These are phyloP conservation scores for Ustilago loliicola DNA, from an alignment of 1,284 basidiomycete genomes.

Conservation along the genomic window DNA sequence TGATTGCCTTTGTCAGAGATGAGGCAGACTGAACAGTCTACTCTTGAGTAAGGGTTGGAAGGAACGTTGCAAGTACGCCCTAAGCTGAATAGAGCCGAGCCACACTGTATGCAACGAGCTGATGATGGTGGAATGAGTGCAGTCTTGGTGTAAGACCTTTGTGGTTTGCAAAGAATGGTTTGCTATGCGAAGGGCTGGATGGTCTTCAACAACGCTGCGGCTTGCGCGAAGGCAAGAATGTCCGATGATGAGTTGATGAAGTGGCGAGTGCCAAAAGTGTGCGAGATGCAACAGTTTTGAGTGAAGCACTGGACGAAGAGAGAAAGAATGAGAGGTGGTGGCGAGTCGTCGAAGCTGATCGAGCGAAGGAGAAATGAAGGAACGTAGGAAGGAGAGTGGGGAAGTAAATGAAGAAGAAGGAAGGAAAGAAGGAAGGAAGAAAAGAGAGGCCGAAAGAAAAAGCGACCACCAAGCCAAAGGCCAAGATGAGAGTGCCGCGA, in stretches of 20 bases:
- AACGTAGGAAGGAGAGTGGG: not conserved
- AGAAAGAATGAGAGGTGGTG: conserved; percentile 1
- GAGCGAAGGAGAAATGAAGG: not conserved
- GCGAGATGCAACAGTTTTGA: not conserved
- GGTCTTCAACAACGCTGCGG: not conserved
- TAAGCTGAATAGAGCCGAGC: not conserved
- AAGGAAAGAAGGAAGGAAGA: not conserved
- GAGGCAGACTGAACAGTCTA: not conserved
- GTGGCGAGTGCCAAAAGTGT: not conserved
- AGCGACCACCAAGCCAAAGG: not conserved
- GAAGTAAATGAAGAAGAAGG: conserved; percentile 4
- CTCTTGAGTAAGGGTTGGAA: not conserved
- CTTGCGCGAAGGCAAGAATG: not conserved
- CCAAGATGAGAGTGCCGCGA: conserved; percentile 5
- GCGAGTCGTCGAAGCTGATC: not conserved
- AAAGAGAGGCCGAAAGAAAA: not conserved
- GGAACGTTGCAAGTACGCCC: not conserved
- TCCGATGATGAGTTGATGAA: not conserved
- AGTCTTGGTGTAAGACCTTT: conserved; percentile 11
- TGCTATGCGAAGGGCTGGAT: conserved; percentile 21
- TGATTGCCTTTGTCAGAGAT: not conserved
- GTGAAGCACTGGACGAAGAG: no score
- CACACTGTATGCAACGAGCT: not conserved
- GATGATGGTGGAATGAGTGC: not conserved
- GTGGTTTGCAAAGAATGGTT: conserved; percentile 36